Conservation (phyloP, 2,329 filamentous ascomycete genomes). For the Venturia asperata region DNA sequence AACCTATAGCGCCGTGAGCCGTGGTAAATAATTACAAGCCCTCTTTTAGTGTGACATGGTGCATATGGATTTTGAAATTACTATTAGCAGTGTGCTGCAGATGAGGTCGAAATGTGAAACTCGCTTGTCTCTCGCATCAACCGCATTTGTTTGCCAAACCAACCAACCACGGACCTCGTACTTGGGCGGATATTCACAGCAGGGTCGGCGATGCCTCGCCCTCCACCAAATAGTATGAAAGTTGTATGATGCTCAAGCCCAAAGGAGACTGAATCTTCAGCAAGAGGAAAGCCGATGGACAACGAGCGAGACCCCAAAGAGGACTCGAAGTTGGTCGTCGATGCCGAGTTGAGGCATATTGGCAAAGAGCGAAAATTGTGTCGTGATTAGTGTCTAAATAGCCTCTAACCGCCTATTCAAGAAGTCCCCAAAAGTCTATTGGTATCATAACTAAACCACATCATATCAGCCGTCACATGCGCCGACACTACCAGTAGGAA, state of each 20-base stretch:
- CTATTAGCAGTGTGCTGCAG: not conserved
- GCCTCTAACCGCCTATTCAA: not conserved
- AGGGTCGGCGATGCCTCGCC: not conserved
- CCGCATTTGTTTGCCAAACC: not conserved
- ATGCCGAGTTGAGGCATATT: not conserved
- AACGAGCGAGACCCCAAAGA: too few relatives aligned
- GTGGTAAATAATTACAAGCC: not conserved
- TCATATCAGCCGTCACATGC: not conserved
- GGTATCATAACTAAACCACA: not conserved
- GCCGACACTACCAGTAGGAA: not conserved
- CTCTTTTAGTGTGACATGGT: not conserved
- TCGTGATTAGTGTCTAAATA: not conserved
- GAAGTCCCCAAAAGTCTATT: not conserved
- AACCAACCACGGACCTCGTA: not conserved
- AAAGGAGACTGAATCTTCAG: too few relatives aligned
- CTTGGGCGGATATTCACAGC: not conserved
- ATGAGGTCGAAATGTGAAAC: slow-evolving; percentile 10
- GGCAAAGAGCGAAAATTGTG: not conserved
- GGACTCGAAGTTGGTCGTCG: not conserved
- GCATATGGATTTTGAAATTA: not conserved
- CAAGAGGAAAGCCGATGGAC: too few relatives aligned
- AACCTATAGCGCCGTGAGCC: not conserved
- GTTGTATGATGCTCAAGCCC: too few relatives aligned
- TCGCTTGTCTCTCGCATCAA: not conserved
- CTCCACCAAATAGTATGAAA: not conserved